A percentile compares a stretch with the other conserved stretches of the same genome.
phyloP scores from a whole-genome alignment of 179 eudicot genomes.

The Beta lomatogona region DNA sequence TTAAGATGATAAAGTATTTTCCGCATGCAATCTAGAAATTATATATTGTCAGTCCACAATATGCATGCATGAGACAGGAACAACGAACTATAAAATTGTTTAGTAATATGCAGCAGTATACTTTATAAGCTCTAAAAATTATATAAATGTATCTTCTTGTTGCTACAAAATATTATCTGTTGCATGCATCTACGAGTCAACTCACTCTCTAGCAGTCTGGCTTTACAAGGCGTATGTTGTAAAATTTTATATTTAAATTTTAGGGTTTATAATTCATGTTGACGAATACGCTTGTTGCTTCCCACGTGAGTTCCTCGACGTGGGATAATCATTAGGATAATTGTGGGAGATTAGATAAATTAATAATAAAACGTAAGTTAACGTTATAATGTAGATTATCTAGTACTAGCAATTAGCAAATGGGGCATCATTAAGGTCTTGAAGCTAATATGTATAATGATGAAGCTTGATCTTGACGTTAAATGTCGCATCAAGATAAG shows the following conservation, averaged over 20 bases:
- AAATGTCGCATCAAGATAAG: conserved; percentile 22
- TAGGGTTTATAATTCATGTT: not conserved
- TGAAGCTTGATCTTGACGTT: conserved; percentile 27
- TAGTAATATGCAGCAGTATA: too few species aligned
- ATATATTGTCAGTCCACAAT: not conserved
- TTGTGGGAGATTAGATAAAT: not conserved
- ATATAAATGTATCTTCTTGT: not conserved
- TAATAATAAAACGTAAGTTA: not conserved
- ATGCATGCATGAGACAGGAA: too few species aligned
- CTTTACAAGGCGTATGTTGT: not conserved
- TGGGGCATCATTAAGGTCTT: conserved; percentile 14
- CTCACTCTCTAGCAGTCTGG: not conserved
- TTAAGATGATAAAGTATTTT: not conserved
- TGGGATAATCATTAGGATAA: conserved; percentile 19
- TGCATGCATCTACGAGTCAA: conserved; percentile 16
- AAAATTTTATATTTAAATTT: too few species aligned
- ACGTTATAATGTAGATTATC: not conserved
- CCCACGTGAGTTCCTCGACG: conserved; percentile 19
- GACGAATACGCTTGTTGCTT: conserved; percentile 9
- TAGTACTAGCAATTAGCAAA: not conserved
- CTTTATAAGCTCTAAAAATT: too few species aligned
- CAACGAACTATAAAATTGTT: too few species aligned
- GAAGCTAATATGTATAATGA: conserved; percentile 5
- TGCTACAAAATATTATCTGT: conserved; percentile 1
- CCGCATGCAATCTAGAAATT: conserved; percentile 18